These are phyloP conservation scores for Apiospora pterosperma DNA, from an alignment of 2,329 filamentous ascomycete genomes.

Conservation along the genomic window DNA sequence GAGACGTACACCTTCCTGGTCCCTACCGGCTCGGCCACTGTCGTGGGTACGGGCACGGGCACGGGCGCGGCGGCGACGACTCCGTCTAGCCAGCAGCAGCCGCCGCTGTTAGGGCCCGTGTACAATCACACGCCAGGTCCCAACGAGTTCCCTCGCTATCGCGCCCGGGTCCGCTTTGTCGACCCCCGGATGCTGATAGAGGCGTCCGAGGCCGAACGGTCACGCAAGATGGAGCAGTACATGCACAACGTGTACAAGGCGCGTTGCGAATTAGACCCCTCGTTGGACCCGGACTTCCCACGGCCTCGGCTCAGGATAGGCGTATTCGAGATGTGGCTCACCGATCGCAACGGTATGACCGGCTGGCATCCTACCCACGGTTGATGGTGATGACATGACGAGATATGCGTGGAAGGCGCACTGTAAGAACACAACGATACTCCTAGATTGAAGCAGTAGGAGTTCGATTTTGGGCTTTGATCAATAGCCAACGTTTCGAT, in stretches of 20 bases:
- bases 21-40: neutral
- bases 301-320: neutral
- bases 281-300: neutral
- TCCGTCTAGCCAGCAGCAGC: too few relatives aligned
- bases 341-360: neutral
- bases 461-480: neutral
- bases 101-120: neutral
- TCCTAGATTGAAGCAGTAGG: neutral
- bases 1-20: neutral
- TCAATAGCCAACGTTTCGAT: neutral
- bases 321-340: neutral
- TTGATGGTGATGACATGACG: neutral
- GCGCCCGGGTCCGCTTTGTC: neutral
- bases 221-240: neutral
- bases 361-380: neutral
- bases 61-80: neutral
- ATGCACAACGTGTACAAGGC: neutral
- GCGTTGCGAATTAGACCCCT: neutral
- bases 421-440: neutral
- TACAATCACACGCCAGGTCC: neutral
- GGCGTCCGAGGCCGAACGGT: neutral
- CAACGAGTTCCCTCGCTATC: neutral
- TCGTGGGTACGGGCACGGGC: neutral
- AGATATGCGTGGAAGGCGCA: too few relatives aligned
- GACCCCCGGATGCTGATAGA: neutral